Base-by-base conservation (phyloP, 192 early-diverging fungal species). In the Coemansia sp. region DNA sequence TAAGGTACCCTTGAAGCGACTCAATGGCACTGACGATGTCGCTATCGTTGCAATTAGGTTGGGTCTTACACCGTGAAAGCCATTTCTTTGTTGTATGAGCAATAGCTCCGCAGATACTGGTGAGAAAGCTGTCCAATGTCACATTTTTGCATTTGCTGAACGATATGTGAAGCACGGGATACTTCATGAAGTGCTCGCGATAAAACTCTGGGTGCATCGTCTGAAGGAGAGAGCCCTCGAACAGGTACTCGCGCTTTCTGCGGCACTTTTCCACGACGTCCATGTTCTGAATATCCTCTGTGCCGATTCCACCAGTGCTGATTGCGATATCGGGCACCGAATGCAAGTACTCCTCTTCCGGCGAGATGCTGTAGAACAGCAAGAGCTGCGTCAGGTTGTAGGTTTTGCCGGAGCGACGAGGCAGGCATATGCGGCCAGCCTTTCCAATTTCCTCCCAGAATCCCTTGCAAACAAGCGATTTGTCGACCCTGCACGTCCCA, bases 301-400 rank as follows among this genome's bases (percentile, higher is more conserved):
- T 14, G 5, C 62, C 49, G 5, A 22, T 22, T 0, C 14, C 15
- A 15, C 33, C 54, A 48, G 35, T 23, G 2, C 23, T 17, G n/a
- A 79, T 38, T 22, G 66, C 48, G 15, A 33, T 67, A 33, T 61
- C 68, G 2, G 77, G 36, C 0, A 80, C 64, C 0, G 9, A 15
- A 2, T 62, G 46, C 6, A 80, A 9, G 0, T 71, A 35, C 1
- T 32, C 66, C 0, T 64, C 40, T 42, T 74, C 77, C 0, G 60
- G 72, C 0, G 54, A 55, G 35, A 29, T 25, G 55, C 77, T 80
- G 35, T 74, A 80, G 62, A 74, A 80, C 20, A 80, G 34, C 49
- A 74, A 49, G n/a, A 80, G 59, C 50, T 74, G 71, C 0, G 72
- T 80, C 59, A 80, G 55, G 45, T 80, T 80, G 54, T 80, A 79